Conservation (phyloP, 257 asterid genomes). For the Ocimum tenuiflorum region DNA sequence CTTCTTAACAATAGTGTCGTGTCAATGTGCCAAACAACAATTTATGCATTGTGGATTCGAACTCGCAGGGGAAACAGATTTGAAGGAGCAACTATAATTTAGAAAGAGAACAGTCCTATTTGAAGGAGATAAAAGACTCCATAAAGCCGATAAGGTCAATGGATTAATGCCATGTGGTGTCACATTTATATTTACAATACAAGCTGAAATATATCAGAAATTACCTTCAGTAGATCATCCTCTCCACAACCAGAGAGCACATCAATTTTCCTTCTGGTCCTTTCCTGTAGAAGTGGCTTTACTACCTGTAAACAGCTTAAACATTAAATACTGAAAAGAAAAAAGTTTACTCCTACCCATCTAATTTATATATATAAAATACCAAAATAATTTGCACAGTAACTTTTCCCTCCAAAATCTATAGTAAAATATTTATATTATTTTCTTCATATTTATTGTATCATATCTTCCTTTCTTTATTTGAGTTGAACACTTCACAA, state of each 20-base stretch:
- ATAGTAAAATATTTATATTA: too few species aligned
- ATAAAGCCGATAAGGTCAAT: background rate
- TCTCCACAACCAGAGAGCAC: constrained; percentile 53
- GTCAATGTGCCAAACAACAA: background rate
- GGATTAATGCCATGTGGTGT: background rate
- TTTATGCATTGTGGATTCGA: background rate
- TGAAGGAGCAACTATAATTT: background rate
- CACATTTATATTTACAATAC: background rate
- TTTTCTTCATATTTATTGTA: too few species aligned
- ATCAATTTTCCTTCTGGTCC: constrained; percentile 46
- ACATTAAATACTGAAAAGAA: background rate
- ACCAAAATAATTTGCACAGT: too few species aligned
- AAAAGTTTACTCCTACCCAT: background rate
- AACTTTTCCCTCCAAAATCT: too few species aligned
- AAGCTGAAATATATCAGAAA: constrained; percentile 6
- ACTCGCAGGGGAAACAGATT: background rate
- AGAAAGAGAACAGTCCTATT: background rate
- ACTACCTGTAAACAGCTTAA: constrained; percentile 38
- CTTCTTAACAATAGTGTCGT: too few species aligned
- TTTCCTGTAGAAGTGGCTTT: constrained; percentile 63
- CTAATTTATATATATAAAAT: too few species aligned
- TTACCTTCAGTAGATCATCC: constrained; percentile 57
- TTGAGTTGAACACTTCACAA: too few species aligned
- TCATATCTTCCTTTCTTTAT: too few species aligned
- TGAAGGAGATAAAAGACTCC: background rate